Base-by-base conservation (phyloP, 2,329 filamentous ascomycete species). In the Talaromyces sp. region DNA sequence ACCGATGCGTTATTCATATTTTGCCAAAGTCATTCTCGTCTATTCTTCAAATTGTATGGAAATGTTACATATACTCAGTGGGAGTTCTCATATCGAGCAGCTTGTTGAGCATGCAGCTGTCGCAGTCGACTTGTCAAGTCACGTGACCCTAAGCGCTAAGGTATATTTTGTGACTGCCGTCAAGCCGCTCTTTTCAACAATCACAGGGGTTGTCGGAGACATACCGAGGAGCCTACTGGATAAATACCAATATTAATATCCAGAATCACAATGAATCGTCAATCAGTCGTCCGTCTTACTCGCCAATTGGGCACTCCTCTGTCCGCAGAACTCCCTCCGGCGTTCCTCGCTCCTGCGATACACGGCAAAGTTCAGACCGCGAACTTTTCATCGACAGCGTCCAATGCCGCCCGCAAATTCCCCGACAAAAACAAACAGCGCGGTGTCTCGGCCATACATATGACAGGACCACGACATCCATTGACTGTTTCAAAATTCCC, bases 381-480 rank as follows among this genome's bases (percentile, higher is more conserved):
- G 63, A 75, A 75, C 69, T 85, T 88, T 77, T 77, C 78, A 49
- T 86, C 88, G 59, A 89, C 86, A 25, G 60, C 65, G 65, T 84
- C 85, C 69, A 71, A 72, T 64, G 61, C 79, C 79, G 68, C 77
- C 68, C 81, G 79, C 70, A 82, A 71, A 70, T 80, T 82, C 77
- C 87, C 88, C 74, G 93, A 97, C 81, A 87, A 87, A 80, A 97
- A 92, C 82, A 88, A 85, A 69, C 81, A 87, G 67, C 90, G 95
- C 67, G 94, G 93, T 53, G 87, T 97, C 61, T 97, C 92, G 64
- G 90, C 89, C 27, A 84, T 96, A 65, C 89, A 91, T 70, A 85
- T 90, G 59, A 92, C 91, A 1, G 93, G 93, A 0, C 88, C 88
- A 5, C 86, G 88, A 61, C 88, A 90, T 75, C 87, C 85, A n/a